Evolutionary conservation across 306 rosid genomes (phyloP).

Genomic region (Herpetospermum pedunculosum): DNA sequence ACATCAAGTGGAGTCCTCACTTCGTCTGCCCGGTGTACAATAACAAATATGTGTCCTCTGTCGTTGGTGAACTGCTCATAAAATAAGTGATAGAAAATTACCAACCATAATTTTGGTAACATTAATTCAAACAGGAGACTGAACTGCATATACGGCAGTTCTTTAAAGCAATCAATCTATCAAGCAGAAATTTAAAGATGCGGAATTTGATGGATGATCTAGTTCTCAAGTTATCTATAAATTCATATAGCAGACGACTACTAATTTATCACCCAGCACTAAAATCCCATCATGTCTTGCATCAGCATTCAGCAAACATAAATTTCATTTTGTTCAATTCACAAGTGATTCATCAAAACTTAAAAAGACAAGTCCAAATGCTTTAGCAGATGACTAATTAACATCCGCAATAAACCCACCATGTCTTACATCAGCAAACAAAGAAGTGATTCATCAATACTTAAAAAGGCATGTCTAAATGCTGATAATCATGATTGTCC

Average conservation of each 20-base stretch:
- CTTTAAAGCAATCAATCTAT: background rate
- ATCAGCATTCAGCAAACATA: background rate
- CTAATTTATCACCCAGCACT: background rate
- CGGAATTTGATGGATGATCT: background rate
- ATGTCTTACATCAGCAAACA: background rate
- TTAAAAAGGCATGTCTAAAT: background rate
- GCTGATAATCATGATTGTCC: background rate
- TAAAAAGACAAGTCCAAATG: background rate
- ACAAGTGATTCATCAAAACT: background rate
- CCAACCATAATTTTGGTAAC: background rate
- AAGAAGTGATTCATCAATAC: background rate
- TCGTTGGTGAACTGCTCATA: slow-evolving; percentile 60
- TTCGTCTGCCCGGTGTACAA: slow-evolving; percentile 74
- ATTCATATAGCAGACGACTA: background rate
- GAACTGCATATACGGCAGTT: background rate
- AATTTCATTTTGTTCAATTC: background rate
- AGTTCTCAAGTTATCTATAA: background rate
- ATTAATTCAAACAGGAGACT: slow-evolving; percentile 5
- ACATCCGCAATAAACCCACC: background rate
- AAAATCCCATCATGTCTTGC: background rate
- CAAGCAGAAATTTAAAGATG: background rate
- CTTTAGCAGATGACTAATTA: background rate
- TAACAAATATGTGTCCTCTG: slow-evolving; percentile 75
- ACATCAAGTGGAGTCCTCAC: slow-evolving; percentile 39
- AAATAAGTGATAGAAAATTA: slow-evolving; percentile 2